Conservation (phyloP, 352 stramenopile species). For the Pythium aquatile region DNA sequence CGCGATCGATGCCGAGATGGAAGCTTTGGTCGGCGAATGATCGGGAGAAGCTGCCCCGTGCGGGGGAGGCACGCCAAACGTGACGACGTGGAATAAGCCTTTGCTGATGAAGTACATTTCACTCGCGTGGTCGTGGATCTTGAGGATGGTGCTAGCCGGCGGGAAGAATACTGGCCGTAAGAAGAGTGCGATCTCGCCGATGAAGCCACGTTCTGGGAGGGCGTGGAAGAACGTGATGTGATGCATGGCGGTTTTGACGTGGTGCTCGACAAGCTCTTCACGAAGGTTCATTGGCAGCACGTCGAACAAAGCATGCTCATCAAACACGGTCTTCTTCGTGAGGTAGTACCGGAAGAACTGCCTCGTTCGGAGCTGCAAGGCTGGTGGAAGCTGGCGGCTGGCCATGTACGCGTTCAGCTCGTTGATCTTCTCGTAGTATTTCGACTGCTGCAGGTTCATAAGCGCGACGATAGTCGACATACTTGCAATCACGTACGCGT, state of each 20-base stretch:
- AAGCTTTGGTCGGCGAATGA: slow-evolving; percentile 6
- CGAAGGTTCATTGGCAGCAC: slow-evolving; percentile 19
- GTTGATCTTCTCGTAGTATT: slow-evolving; percentile 53
- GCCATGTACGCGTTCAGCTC: slow-evolving; percentile 56
- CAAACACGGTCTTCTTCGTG: slow-evolving; percentile 37
- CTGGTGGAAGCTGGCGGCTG: slow-evolving; percentile 39
- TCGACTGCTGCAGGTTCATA: slow-evolving; percentile 43
- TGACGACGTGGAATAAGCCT: slow-evolving; percentile 16
- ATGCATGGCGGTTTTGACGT: slow-evolving; percentile 23
- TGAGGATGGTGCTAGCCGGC: slow-evolving; percentile 13
- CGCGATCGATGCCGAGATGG: neutral
- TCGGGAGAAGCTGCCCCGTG: neutral
- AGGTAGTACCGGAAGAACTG: slow-evolving; percentile 38
- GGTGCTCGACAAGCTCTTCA: slow-evolving; percentile 23
- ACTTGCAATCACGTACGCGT: slow-evolving; percentile 69
- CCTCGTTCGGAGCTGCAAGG: slow-evolving; percentile 36
- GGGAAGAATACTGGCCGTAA: slow-evolving; percentile 22
- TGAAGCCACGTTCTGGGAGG: slow-evolving; percentile 17
- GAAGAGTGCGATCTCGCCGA: slow-evolving; percentile 18
- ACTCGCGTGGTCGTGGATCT: slow-evolving; percentile 8
- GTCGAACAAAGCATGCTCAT: slow-evolving; percentile 29
- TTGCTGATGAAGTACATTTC: slow-evolving; percentile 28
- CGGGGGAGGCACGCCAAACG: neutral
- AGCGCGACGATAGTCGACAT: slow-evolving; percentile 51
- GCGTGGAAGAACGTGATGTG: slow-evolving; percentile 22